Conservation (phyloP, 2,329 filamentous ascomycete genomes). For the Clonostachys rhizophaga region DNA sequence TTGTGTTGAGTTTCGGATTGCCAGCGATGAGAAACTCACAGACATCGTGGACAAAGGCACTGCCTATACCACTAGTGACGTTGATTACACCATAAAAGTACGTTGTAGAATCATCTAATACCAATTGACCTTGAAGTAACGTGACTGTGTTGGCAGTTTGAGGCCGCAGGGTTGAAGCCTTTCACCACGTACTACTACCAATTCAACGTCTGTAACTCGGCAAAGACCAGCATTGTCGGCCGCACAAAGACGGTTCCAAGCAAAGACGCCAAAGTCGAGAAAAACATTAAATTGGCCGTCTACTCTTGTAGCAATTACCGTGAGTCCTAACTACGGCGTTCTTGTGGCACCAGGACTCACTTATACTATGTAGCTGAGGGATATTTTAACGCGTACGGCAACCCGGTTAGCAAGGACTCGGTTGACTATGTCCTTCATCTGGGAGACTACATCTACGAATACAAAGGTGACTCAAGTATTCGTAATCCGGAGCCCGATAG, state of each 20-base stretch:
- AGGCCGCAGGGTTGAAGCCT: constrained; percentile 54
- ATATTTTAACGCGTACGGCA: constrained; percentile 53
- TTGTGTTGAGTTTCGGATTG: not conserved
- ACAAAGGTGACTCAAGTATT: constrained; percentile 31
- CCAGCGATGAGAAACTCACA: not conserved
- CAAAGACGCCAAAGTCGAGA: constrained; percentile 39
- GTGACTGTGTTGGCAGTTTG: constrained; percentile 34
- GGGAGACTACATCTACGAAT: constrained; percentile 53
- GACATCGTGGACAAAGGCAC: constrained; percentile 31
- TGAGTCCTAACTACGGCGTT: not conserved
- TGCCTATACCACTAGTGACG: constrained; percentile 63
- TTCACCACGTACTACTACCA: constrained; percentile 65
- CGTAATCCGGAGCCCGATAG: constrained; percentile 13
- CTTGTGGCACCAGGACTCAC: not conserved
- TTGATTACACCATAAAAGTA: constrained; percentile 69
- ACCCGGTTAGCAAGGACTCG: constrained; percentile 47
- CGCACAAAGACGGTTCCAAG: constrained; percentile 63
- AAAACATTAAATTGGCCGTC: constrained; percentile 54
- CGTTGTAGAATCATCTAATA: not conserved
- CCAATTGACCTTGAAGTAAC: no score
- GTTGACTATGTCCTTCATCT: constrained; percentile 53
- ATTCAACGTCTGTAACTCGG: constrained; percentile 59
- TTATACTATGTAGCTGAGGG: constrained; percentile 16
- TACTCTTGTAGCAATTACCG: constrained; percentile 64
- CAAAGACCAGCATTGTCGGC: constrained; percentile 55